Conservation (phyloP, 1,284 basidiomycete species). For the Heliocybe sulcata region DNA sequence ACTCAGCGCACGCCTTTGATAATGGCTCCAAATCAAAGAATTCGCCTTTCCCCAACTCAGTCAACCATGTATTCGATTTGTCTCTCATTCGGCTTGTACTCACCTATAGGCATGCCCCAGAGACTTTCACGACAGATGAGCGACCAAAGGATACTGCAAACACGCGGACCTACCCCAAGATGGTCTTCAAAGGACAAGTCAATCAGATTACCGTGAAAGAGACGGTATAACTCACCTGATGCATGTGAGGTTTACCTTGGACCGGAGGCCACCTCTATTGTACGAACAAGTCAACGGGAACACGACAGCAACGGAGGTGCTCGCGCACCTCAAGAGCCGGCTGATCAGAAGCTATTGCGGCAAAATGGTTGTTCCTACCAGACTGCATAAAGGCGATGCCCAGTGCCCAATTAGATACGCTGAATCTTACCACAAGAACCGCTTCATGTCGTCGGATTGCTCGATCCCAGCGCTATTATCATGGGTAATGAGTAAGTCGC, state of each 20-base stretch:
- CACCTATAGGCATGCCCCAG: slow-evolving; percentile 69
- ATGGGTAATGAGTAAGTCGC: not conserved
- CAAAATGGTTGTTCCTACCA: slow-evolving; percentile 72
- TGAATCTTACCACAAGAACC: slow-evolving; percentile 50
- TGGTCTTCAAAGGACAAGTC: slow-evolving; percentile 32
- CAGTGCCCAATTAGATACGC: not conserved
- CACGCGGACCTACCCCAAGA: slow-evolving; percentile 44
- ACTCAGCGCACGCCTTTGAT: slow-evolving; percentile 46
- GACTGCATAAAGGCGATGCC: not conserved
- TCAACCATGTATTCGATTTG: not conserved
- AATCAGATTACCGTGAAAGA: slow-evolving; percentile 1
- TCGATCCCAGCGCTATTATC: slow-evolving; percentile 56
- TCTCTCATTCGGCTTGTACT: not conserved
- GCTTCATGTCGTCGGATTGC: slow-evolving; percentile 65
- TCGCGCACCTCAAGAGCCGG: slow-evolving; percentile 59
- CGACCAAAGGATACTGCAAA: slow-evolving; percentile 3
- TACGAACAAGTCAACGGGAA: slow-evolving; percentile 4
- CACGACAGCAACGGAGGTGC: slow-evolving; percentile 1
- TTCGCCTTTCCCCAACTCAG: slow-evolving; percentile 35
- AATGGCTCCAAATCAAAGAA: slow-evolving; percentile 64
- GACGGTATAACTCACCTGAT: slow-evolving; percentile 36
- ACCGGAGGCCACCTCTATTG: slow-evolving; percentile 49
- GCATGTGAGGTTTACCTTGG: slow-evolving; percentile 37
- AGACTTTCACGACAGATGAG: slow-evolving; percentile 27
- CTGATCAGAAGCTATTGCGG: slow-evolving; percentile 66